These are phyloP conservation scores for Yamadazyma takamatsuzukensis DNA, from an alignment of 805 yeast genomes.

Conservation along the genomic window DNA sequence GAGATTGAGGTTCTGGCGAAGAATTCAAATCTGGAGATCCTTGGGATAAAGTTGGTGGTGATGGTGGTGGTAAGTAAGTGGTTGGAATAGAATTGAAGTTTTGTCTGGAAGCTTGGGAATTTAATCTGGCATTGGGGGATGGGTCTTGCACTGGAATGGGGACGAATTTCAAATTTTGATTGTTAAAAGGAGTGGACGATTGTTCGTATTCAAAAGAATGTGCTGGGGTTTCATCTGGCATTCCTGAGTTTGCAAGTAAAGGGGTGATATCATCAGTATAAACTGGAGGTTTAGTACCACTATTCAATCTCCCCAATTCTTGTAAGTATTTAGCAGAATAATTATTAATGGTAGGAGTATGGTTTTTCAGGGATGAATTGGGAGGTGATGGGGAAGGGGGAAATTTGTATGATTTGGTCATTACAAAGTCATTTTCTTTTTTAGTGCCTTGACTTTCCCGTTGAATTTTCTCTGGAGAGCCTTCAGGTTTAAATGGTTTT, in stretches of 20 bases:
- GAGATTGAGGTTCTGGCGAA: conserved; percentile 18
- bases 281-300: conserved; percentile 7
- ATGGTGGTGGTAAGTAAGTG: conserved; percentile 33
- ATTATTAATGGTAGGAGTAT: conserved; percentile 15
- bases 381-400: conserved; percentile 42
- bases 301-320: conserved; percentile 16
- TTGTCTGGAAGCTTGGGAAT: conserved; percentile 3
- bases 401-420: conserved; percentile 54
- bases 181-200: conserved; percentile 3
- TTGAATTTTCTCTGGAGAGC: conserved; percentile 10
- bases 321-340: conserved; percentile 44
- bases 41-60: conserved; percentile 27
- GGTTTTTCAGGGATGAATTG: conserved; percentile 2
- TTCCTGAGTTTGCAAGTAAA: conserved; percentile 13
- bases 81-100: conserved; percentile 6
- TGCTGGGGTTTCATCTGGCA: conserved; percentile 1
- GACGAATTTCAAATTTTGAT: conserved; percentile 23
- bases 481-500: conserved; percentile 5
- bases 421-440: conserved; percentile 38
- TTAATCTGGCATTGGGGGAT: conserved; percentile 8
- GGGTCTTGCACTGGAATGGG: conserved; percentile 42
- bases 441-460: conserved; percentile 5
- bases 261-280: conserved; percentile 37
- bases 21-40: conserved; percentile 29
- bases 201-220: background rate